Evolutionary conservation across 2,329 filamentous ascomycete species (phyloP).

Genomic region (Ramichloridium luteum): DNA sequence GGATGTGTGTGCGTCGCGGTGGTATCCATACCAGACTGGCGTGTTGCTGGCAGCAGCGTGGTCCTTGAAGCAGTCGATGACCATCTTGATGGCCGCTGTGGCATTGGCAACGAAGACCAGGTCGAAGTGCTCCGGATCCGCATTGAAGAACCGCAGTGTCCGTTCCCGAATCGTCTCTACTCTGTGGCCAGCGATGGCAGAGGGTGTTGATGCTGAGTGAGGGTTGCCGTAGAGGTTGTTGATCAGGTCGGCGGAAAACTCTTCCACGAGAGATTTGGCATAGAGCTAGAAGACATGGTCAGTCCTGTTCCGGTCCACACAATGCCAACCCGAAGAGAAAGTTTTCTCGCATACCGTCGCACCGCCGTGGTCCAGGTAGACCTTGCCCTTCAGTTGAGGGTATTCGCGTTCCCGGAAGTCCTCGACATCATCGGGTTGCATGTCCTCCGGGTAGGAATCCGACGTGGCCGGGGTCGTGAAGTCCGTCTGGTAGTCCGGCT

Average conservation of each 20-base stretch:
- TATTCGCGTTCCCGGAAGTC: conserved; percentile 30
- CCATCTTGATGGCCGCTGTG: conserved; percentile 50
- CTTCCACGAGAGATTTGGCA: conserved; percentile 44
- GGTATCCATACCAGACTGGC: conserved; percentile 47
- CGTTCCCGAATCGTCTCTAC: conserved; percentile 45
- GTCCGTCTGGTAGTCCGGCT: conserved; percentile 25
- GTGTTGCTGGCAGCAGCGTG: conserved; percentile 36
- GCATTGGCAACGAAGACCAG: conserved; percentile 51
- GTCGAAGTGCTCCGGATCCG: conserved; percentile 47
- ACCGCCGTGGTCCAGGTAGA: conserved; percentile 28
- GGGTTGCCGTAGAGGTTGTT: conserved; percentile 54
- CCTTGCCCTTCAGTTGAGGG: conserved; percentile 35
- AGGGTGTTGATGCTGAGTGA: conserved; percentile 51
- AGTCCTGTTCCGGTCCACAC: not conserved
- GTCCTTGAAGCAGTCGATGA: conserved; percentile 46
- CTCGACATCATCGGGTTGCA: conserved; percentile 27
- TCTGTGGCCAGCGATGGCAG: conserved; percentile 43
- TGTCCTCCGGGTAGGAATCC: conserved; percentile 20
- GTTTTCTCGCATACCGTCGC: conserved; percentile 27
- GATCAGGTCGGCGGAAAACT: conserved; percentile 44
- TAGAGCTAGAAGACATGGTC: conserved; percentile 32
- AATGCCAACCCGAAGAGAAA: conserved; percentile 4
- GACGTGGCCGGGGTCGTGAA: conserved; percentile 25
- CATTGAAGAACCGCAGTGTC: conserved; percentile 46
- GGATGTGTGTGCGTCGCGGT: conserved; percentile 50